Evolutionary conservation across 2,329 filamentous ascomycete species (phyloP).

Genomic region (Botrytis paeoniae): DNA sequence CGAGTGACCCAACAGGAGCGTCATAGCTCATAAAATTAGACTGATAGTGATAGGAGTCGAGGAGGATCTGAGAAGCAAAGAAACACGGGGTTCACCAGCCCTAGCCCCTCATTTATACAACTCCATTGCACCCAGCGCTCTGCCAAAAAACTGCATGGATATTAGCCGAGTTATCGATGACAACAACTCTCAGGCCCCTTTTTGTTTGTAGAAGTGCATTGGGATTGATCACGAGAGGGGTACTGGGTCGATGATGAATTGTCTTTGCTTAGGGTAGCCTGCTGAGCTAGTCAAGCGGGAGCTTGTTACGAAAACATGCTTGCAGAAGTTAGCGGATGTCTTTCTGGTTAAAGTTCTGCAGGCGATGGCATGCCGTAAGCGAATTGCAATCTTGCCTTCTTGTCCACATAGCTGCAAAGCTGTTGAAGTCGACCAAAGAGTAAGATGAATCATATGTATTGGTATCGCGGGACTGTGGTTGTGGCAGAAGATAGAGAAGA

Average conservation of each 20-base stretch:
- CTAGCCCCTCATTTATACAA: not conserved
- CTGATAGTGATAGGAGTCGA: not conserved
- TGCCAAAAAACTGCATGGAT: not conserved
- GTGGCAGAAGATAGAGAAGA: not conserved
- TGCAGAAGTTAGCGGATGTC: not conserved
- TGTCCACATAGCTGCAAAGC: too few species aligned
- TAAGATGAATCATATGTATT: not conserved
- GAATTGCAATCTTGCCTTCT: not conserved
- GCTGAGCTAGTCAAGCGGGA: not conserved
- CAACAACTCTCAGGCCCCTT: not conserved
- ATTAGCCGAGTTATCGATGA: not conserved
- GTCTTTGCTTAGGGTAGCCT: not conserved
- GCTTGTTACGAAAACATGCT: not conserved
- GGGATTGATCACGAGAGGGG: rapidly evolving
- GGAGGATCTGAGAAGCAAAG: not conserved
- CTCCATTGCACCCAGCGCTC: not conserved
- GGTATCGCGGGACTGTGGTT: not conserved
- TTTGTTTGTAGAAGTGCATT: not conserved
- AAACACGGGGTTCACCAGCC: not conserved
- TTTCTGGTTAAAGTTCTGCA: not conserved
- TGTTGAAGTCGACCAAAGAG: not conserved
- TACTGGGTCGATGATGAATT: not conserved
- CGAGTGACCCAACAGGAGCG: too few species aligned
- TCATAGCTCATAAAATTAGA: too few species aligned
- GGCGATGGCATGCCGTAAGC: too few species aligned